Base-by-base conservation (phyloP, 345 rosid genomes). In the Trapa incisa region DNA sequence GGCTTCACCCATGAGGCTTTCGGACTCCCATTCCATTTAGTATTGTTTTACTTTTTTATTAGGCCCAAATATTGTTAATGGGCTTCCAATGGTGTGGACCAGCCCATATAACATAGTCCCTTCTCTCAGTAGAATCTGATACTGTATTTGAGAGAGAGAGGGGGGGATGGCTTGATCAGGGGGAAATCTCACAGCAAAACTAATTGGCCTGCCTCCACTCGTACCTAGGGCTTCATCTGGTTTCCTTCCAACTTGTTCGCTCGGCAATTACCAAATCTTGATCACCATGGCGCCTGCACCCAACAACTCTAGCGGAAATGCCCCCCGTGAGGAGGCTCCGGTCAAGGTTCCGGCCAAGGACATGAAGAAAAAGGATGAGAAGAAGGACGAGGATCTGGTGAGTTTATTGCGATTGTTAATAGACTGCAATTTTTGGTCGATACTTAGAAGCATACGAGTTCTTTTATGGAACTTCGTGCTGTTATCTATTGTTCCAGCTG, bases 331-430 rank as follows among this genome's bases (percentile, higher is more conserved):
- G 32, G 85, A 88, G 76, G 75, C 87, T 37, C 2, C 85, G 61
- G 61, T 43, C 58, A 91, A 91, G 75, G 85, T 77, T 45, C 95
- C 92, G 52, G 62, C 91, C 12, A 92, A 92, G 77, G 98, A 89
- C 75, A 82, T 82, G 3, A 90, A 93, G 82, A 93, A 85, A 89
- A 88, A 85, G 75, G 96, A 89, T 57, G 98, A 87, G 52, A 89
- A 89, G 76, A 92, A 89, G 77, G 96, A 92, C 6, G 97, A 93
- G 69, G 97, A 90, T 80, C 80, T 93, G 79, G 97, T 90, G 65
- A 81, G 84, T 70, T 60, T 37, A 29, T 29, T 6, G 15, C 32
- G 12, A 29, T 39, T 61, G 41, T 58, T 35, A 37, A 52, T 69
- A 45, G 36, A 33, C 43, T 58, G 9, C 17, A 33, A 39, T 1